Evolutionary conservation across 345 rosid species (phyloP).

Genomic region (Eucalyptus cloeziana): DNA sequence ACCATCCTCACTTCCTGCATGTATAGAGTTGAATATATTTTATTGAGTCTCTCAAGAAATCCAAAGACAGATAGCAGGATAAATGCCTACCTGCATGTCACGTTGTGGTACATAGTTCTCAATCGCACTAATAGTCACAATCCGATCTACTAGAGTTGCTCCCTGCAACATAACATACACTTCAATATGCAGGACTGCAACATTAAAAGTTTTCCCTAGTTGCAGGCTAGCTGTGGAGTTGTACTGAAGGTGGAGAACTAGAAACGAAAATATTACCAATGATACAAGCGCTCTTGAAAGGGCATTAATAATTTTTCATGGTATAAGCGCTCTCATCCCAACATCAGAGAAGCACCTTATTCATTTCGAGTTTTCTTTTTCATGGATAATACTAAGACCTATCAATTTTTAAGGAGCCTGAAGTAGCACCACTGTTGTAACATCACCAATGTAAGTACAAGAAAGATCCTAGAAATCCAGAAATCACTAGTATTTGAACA

Average conservation of each 20-base stretch:
- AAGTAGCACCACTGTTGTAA: neutral
- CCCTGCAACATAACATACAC: conserved; percentile 36
- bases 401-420: neutral
- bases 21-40: neutral
- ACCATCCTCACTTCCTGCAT: conserved; percentile 50
- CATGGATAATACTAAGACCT: neutral
- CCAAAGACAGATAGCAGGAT: neutral
- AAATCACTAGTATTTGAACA: neutral
- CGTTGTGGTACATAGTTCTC: conserved; percentile 49
- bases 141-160: conserved; percentile 82
- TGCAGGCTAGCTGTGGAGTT: neutral
- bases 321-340: neutral
- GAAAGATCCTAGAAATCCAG: neutral
- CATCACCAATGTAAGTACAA: neutral
- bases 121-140: conserved; percentile 53
- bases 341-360: neutral
- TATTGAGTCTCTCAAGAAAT: neutral
- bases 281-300: neutral
- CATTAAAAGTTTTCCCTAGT: neutral
- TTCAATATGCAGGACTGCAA: neutral
- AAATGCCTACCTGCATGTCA: conserved; percentile 29
- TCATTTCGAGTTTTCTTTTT: neutral
- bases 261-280: neutral
- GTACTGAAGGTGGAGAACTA: neutral
- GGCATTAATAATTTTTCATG: neutral